Percentiles rank a stretch among this genome's conserved stretches.
phyloP scores from a whole-genome alignment of 352 stramenopile species.

The Phytophthora citricola region DNA sequence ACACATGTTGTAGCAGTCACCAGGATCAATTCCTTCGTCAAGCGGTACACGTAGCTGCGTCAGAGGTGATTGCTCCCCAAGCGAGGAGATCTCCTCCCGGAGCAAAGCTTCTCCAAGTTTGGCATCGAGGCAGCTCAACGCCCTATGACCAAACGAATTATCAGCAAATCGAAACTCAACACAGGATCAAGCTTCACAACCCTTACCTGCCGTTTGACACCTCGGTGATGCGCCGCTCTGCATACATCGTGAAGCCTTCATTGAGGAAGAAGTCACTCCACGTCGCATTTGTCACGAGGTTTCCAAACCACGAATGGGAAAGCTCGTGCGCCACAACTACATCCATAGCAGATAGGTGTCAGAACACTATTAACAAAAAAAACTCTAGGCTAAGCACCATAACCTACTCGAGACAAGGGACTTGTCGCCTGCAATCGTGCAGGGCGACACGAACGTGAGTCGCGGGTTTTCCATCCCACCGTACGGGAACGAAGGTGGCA shows the following conservation, averaged over 20 bases:
- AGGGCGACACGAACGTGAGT: constrained; percentile 88
- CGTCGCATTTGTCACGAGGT: constrained; percentile 83
- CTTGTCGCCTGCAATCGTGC: constrained; percentile 77
- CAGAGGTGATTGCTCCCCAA: constrained; percentile 73
- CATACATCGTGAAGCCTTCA: constrained; percentile 91
- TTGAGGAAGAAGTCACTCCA: constrained; percentile 92
- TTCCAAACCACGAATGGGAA: constrained; percentile 88
- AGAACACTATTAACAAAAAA: background rate
- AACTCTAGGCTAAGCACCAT: background rate
- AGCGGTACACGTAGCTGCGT: constrained; percentile 75
- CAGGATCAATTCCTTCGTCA: constrained; percentile 77
- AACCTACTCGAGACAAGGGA: constrained; percentile 74
- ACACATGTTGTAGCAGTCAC: constrained; percentile 85
- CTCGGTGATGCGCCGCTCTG: constrained; percentile 74
- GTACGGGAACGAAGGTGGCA: constrained; percentile 94
- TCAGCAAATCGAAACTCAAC: background rate
- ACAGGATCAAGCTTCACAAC: background rate
- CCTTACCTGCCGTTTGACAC: constrained; percentile 67
- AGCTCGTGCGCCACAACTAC: constrained; percentile 84
- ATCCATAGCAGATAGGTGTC: background rate
- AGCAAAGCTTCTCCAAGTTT: constrained; percentile 78
- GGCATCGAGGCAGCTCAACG: constrained; percentile 70
- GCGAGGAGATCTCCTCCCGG: constrained; percentile 70
- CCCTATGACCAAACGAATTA: constrained; percentile 26
- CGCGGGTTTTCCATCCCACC: constrained; percentile 98